Base-by-base conservation (phyloP, 257 asterid species). In the Solanum sejunctum region DNA sequence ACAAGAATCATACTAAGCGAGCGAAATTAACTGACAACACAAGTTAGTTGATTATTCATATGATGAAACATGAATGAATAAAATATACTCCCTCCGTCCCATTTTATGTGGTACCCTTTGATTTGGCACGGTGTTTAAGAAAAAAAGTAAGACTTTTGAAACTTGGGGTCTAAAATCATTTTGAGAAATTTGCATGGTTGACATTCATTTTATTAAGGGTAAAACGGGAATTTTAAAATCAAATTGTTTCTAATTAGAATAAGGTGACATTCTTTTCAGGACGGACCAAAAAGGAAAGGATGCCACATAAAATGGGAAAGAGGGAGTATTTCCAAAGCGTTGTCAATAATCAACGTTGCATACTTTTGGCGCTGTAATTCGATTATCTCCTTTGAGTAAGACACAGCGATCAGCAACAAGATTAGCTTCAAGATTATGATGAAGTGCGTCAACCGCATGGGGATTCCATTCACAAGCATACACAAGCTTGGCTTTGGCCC, bases 381-480 rank as follows among this genome's bases (percentile, higher is more conserved):
- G 90, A 85, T 97, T 95, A 88, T 97, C 99, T 87, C 98, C 99
- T 93, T 95, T 96, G 84, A 93, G 96, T 58, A 95, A 91, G 77
- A 91, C 84, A 84, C 98, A 95, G 41, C 93, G 94, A 84, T 92
- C 98, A 86, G 93, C 94, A 87, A 97, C 99, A 72, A 87, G 84
- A 89, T 97, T 97, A 85, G 91, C 92, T 80, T 64, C 77, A 82
- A 95, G 92, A 88, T 97, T 97, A 61, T 87, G 96, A 32, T 71
- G 93, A 71, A 97, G 98, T 85, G 98, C 98, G 91, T 93, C 95
- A 72, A 95, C 85, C 41, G 99, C 98, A 83, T 91, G 92, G 81
- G 96, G 97, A 85, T 97, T 94, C 99, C 99, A 95, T 89, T 97
- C 98, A 88, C 99, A 97, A 36, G 99, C 98, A 88, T 97, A 97